phyloP scores from a whole-genome alignment of 495 filamentous ascomycete species.

The Parathielavia hyrcaniae region DNA sequence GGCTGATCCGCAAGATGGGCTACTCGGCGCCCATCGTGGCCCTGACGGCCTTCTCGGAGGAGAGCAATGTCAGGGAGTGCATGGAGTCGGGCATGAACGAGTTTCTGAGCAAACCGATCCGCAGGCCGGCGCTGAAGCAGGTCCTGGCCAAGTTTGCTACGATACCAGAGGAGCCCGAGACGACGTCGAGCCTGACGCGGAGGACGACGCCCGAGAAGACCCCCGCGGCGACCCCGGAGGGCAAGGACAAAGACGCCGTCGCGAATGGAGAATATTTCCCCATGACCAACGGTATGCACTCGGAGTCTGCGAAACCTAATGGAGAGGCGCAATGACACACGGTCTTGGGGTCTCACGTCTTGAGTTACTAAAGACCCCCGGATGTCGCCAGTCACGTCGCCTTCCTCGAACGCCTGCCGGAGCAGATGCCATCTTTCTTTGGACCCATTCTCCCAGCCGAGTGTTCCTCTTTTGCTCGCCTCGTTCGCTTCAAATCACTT shows the following conservation, averaged over 20 bases:
- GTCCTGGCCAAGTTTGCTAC: conserved; percentile 65
- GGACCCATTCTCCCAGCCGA: too few relatives aligned
- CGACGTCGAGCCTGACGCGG: conserved; percentile 29
- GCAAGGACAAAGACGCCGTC: conserved; percentile 14
- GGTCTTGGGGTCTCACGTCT: too few relatives aligned
- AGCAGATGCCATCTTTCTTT: too few relatives aligned
- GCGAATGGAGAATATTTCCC: background rate
- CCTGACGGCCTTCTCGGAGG: conserved; percentile 83
- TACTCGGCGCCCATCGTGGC: conserved; percentile 88
- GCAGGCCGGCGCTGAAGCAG: conserved; percentile 73
- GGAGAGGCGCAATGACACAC: background rate
- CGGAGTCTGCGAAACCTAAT: background rate
- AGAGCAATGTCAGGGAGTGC: conserved; percentile 80
- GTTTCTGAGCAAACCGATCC: conserved; percentile 74
- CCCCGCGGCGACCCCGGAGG: conserved; percentile 16
- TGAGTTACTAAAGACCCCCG: too few relatives aligned
- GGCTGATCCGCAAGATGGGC: conserved; percentile 80
- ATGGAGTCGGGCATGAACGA: conserved; percentile 70
- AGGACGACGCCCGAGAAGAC: conserved; percentile 32
- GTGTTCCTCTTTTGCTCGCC: too few relatives aligned
- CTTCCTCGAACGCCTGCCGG: too few relatives aligned
- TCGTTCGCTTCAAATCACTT: background rate
- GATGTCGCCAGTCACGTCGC: too few relatives aligned
- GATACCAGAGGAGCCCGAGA: conserved; percentile 50
- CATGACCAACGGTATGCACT: conserved; percentile 14